phyloP scores from a whole-genome alignment of 805 yeast species.

The Jamesozyma jinghongensis region DNA sequence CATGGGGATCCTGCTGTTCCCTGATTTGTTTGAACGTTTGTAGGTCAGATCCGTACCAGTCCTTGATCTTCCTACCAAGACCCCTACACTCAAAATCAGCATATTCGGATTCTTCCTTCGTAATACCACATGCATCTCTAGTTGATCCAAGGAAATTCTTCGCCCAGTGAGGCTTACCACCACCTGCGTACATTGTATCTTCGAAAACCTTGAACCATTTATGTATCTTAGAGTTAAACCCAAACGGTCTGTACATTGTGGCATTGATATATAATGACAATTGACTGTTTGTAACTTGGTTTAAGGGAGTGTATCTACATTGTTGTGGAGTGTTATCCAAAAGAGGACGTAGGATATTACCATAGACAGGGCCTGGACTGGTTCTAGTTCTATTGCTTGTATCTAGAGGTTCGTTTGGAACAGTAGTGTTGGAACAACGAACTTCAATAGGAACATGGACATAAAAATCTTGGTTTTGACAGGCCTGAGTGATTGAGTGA shows the following conservation, averaged over 20 bases:
- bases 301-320: conserved; percentile 43
- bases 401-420: conserved; percentile 36
- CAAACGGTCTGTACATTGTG: conserved; percentile 93
- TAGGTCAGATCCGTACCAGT: conserved; percentile 76
- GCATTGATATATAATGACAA: conserved; percentile 84
- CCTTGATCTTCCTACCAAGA: conserved; percentile 53
- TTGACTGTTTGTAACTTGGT: conserved; percentile 53
- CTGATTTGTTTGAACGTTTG: conserved; percentile 53
- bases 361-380: conserved; percentile 72
- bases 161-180: conserved; percentile 98
- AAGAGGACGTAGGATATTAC: conserved; percentile 73
- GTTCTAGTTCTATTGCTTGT: conserved; percentile 38
- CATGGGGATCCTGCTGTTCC: conserved; percentile 65
- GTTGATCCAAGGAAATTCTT: conserved; percentile 73
- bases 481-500: conserved; percentile 53
- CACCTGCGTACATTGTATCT: conserved; percentile 60
- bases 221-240: conserved; percentile 58
- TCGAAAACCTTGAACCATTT: conserved; percentile 84
- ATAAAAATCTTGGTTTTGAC: conserved; percentile 50
- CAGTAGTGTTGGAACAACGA: conserved; percentile 80
- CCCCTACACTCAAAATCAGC: conserved; percentile 73
- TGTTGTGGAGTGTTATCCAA: conserved; percentile 68
- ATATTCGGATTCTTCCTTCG: conserved; percentile 32
- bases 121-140: conserved; percentile 26
- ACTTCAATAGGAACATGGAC: conserved; percentile 96